Conservation (phyloP, 306 rosid genomes). For the Astragalus glycyphyllos region DNA sequence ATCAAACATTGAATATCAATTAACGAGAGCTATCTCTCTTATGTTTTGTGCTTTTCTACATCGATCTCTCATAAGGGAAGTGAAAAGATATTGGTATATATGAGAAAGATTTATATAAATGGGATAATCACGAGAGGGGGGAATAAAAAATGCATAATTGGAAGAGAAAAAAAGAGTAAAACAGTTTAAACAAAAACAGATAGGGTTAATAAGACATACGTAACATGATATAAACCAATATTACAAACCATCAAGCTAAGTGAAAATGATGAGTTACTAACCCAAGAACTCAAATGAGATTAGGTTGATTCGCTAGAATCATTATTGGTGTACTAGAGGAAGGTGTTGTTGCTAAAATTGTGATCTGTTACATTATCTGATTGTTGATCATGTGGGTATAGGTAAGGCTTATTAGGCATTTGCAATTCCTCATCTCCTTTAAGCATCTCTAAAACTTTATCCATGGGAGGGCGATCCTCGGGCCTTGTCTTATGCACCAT, state of each 20-base stretch:
- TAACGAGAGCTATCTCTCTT: too few relatives aligned
- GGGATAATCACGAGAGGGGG: too few relatives aligned
- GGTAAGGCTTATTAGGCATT: conserved; percentile 31
- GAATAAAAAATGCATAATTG: too few relatives aligned
- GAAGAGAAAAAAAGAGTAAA: too few relatives aligned
- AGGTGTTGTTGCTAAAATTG: background rate
- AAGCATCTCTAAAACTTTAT: conserved; percentile 37
- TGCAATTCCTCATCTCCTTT: conserved; percentile 5
- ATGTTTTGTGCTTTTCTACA: too few relatives aligned
- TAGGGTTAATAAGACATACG: too few relatives aligned
- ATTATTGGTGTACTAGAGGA: conserved; percentile 1
- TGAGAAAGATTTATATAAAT: too few relatives aligned
- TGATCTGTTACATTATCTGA: background rate
- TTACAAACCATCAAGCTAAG: background rate
- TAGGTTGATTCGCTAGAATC: background rate
- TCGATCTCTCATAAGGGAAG: too few relatives aligned
- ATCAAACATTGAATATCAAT: too few relatives aligned
- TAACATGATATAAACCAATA: background rate
- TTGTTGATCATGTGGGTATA: conserved; percentile 25
- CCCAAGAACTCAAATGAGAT: background rate
- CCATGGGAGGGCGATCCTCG: conserved; percentile 46
- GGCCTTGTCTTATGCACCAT: conserved; percentile 47
- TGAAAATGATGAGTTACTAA: background rate
- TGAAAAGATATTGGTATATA: too few relatives aligned
- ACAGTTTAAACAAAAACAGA: too few relatives aligned